Conservation (phyloP, 1,284 basidiomycete genomes). For the Leccinum ponderosum region DNA sequence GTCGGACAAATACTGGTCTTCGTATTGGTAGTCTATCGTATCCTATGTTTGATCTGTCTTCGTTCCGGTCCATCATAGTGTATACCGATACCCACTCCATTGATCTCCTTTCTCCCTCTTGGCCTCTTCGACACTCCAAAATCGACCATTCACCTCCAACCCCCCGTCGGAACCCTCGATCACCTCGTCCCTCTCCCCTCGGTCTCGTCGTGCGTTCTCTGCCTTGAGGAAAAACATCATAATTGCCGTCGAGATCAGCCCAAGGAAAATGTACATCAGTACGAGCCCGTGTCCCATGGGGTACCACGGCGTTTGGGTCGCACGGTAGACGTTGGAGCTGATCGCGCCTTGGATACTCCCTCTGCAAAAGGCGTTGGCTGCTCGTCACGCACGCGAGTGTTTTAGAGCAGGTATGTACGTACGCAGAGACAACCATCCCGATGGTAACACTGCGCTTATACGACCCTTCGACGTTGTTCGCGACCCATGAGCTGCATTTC, state of each 20-base stretch:
- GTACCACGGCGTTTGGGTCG: slow-evolving; percentile 68
- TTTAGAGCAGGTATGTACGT: slow-evolving; percentile 23
- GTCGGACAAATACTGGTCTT: too few relatives aligned
- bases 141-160: too few relatives aligned
- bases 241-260: slow-evolving; percentile 48
- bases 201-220: too few relatives aligned
- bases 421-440: slow-evolving; percentile 69
- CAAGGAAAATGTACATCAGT: slow-evolving; percentile 68
- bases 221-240: slow-evolving; percentile 50
- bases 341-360: slow-evolving; percentile 77
- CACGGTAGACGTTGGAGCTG: slow-evolving; percentile 70
- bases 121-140: too few relatives aligned
- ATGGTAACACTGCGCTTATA: slow-evolving; percentile 77
- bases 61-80: too few relatives aligned
- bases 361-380: neutral
- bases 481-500: slow-evolving; percentile 56
- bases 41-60: too few relatives aligned
- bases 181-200: too few relatives aligned
- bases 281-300: slow-evolving; percentile 67
- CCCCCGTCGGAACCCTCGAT: too few relatives aligned
- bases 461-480: slow-evolving; percentile 74
- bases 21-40: too few relatives aligned
- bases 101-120: too few relatives aligned
- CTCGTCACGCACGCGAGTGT: neutral
- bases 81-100: too few relatives aligned